A percentile compares a stretch with the other conserved stretches of the same genome.
Conservation (phyloP, 1,284 basidiomycete genomes). For the Cryptococcus hybrid region DNA sequence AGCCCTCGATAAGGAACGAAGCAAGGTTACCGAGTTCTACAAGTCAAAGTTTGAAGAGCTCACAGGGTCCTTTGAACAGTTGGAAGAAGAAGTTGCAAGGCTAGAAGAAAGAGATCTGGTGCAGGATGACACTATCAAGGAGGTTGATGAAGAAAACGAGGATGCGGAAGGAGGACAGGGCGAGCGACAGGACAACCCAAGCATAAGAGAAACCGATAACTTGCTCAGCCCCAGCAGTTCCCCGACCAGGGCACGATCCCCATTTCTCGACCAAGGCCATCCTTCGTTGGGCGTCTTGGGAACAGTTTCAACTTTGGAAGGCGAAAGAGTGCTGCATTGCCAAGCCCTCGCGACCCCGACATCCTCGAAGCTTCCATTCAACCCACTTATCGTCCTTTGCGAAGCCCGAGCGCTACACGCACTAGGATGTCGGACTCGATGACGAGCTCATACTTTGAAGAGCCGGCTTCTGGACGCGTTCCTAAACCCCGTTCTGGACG, state of each 20-base stretch:
- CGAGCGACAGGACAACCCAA: slow-evolving; percentile 51
- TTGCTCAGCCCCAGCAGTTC: slow-evolving; percentile 18
- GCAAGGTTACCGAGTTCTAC: slow-evolving; percentile 83
- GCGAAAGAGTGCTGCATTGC: slow-evolving; percentile 10
- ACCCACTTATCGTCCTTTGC: slow-evolving; percentile 17
- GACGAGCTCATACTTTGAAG: slow-evolving; percentile 12
- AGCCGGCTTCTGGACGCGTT: slow-evolving; percentile 7
- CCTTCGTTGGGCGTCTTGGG: slow-evolving; percentile 16
- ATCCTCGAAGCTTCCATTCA: slow-evolving; percentile 42
- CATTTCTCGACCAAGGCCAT: slow-evolving; percentile 5
- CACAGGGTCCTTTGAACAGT: slow-evolving; percentile 59
- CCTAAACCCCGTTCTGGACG: slow-evolving; percentile 13
- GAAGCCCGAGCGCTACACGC: slow-evolving; percentile 2
- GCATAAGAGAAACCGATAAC: slow-evolving; percentile 12
- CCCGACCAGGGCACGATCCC: slow-evolving; percentile 6
- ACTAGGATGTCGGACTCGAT: slow-evolving; percentile 13
- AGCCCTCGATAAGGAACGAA: slow-evolving; percentile 77
- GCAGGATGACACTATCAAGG: slow-evolving; percentile 53
- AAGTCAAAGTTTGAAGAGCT: slow-evolving; percentile 71
- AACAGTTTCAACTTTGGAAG: slow-evolving; percentile 13
- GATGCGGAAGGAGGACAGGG: slow-evolving; percentile 61
- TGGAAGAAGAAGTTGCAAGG: slow-evolving; percentile 65
- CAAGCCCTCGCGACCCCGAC: slow-evolving; percentile 36
- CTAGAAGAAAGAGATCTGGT: slow-evolving; percentile 65
- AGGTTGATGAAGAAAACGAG: slow-evolving; percentile 60